phyloP scores from a whole-genome alignment of 2,329 filamentous ascomycete genomes.

The Colletotrichum lini region DNA sequence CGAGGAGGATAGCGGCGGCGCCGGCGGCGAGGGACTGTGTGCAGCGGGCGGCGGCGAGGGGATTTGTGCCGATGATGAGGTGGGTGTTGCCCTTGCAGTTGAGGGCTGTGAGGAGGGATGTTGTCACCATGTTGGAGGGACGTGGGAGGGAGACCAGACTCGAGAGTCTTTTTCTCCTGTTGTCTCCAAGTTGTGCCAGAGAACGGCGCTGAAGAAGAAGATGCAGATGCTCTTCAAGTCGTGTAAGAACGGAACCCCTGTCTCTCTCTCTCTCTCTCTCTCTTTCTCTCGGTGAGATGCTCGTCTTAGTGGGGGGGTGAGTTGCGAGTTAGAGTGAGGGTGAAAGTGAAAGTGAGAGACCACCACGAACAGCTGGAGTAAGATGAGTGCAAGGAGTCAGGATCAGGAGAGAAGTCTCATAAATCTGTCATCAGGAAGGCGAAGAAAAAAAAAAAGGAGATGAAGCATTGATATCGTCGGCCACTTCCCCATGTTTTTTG shows the following conservation, averaged over 20 bases:
- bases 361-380: background rate
- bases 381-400: background rate
- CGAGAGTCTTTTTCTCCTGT: background rate
- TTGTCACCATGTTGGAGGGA: conserved; percentile 36
- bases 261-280: conserved; percentile 1
- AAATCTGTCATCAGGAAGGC: background rate
- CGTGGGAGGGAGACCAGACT: conserved; percentile 9
- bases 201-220: background rate
- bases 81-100: conserved; percentile 82
- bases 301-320: conserved; percentile 5
- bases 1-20: conserved; percentile 84
- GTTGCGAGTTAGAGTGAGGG: background rate
- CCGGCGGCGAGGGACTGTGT: conserved; percentile 85
- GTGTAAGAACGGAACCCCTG: conserved; percentile 23
- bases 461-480: conserved; percentile 9
- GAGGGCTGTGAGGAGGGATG: conserved; percentile 78
- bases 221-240: conserved; percentile 14
- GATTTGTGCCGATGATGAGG: conserved; percentile 87
- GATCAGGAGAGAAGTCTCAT: background rate
- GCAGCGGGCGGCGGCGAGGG: conserved; percentile 88
- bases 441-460: background rate
- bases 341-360: background rate
- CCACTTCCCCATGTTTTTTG: background rate
- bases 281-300: background rate
- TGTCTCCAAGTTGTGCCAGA: background rate